A percentile compares a stretch with the other conserved stretches of the same genome.
Conservation (phyloP, 768 basidiomycete species). For the Boletus sp. region DNA sequence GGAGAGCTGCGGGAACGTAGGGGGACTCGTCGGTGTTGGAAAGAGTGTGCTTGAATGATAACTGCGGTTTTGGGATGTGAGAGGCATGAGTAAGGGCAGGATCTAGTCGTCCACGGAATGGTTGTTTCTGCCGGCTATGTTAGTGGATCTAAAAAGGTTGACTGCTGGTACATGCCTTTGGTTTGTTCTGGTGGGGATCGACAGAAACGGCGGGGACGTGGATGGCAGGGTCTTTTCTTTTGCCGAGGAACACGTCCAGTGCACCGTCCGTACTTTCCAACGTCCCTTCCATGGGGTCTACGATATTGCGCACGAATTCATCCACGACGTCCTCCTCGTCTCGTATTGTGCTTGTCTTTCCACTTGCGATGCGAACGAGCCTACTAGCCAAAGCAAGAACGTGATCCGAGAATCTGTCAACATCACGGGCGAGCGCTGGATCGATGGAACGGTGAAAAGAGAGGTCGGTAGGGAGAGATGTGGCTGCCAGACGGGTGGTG, state of each 20-base stretch:
- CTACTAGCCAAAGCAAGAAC: constrained; percentile 66
- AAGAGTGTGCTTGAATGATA: constrained; percentile 55
- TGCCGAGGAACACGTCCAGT: constrained; percentile 74
- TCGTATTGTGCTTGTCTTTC: constrained; percentile 39
- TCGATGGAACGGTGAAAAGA: constrained; percentile 90
- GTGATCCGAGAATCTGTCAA: constrained; percentile 67
- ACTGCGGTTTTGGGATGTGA: constrained; percentile 78
- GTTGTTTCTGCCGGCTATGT: constrained; percentile 31
- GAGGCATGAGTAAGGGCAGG: constrained; percentile 71
- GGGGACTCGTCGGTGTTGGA: constrained; percentile 55
- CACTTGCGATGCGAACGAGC: constrained; percentile 52
- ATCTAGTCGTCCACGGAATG: constrained; percentile 45
- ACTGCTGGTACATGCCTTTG: constrained; percentile 29
- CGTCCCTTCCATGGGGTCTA: constrained; percentile 82
- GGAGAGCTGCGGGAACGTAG: constrained; percentile 57
- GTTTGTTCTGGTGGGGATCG: constrained; percentile 17
- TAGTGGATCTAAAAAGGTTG: not conserved
- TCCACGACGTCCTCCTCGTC: constrained; percentile 83
- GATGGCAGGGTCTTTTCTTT: constrained; percentile 64
- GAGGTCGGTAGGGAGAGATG: constrained; percentile 67
- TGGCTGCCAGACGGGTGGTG: constrained; percentile 58
- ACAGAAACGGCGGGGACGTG: constrained; percentile 44
- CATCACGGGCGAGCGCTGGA: constrained; percentile 56
- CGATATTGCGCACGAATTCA: constrained; percentile 70
- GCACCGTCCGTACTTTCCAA: constrained; percentile 84